These are phyloP conservation scores for Tripidium arundinaceum DNA, from an alignment of 202 grass and related monocot genomes.

Conservation along the genomic window DNA sequence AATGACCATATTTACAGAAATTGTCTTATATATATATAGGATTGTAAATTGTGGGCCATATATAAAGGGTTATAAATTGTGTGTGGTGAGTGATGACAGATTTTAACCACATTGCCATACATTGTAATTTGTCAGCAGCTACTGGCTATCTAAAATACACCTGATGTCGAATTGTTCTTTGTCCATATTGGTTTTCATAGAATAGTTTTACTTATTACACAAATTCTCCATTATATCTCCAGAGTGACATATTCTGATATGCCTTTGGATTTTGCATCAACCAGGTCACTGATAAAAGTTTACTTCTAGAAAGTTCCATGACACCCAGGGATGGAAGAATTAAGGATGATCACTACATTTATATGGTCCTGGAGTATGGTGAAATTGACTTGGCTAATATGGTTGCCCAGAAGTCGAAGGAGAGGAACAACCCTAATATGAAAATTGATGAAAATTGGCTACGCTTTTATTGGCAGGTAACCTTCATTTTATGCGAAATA, in stretches of 20 bases:
- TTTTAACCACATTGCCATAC: not conserved
- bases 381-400: slow-evolving; percentile 98
- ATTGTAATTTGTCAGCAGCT: not conserved
- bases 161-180: not conserved
- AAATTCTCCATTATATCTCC: not conserved
- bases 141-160: slow-evolving; percentile 6
- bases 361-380: slow-evolving; percentile 95
- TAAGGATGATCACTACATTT: slow-evolving; percentile 84
- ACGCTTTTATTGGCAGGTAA: slow-evolving; percentile 97
- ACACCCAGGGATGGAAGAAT: slow-evolving; percentile 67
- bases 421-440: slow-evolving; percentile 42
- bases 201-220: not conserved
- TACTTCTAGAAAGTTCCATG: slow-evolving; percentile 52
- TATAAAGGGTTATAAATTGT: not conserved
- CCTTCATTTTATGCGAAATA: slow-evolving; percentile 18
- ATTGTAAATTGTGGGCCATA: not conserved
- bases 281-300: slow-evolving; percentile 85
- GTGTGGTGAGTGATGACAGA: not conserved
- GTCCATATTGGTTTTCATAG: not conserved
- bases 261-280: slow-evolving; percentile 40
- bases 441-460: slow-evolving; percentile 95
- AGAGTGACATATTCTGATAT: slow-evolving; percentile 12
- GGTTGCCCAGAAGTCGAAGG: slow-evolving; percentile 83
- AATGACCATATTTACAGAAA: not conserved
- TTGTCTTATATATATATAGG: not conserved